phyloP scores from a whole-genome alignment of 2,329 filamentous ascomycete species.

The Nemania sp. region DNA sequence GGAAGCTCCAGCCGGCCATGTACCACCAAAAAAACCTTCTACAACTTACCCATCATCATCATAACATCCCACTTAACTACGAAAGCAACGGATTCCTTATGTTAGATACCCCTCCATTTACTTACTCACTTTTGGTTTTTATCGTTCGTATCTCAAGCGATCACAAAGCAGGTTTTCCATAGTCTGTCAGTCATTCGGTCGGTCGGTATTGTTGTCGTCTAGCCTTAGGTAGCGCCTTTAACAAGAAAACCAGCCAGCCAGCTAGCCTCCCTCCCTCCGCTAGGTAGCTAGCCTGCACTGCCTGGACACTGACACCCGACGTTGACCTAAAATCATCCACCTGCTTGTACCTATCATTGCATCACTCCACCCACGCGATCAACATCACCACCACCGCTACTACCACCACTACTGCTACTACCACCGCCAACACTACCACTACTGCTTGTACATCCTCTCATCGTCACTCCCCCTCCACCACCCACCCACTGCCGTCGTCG shows the following conservation, averaged over 20 bases:
- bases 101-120: constrained; percentile 37
- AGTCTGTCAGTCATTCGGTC: too few species aligned
- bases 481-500: constrained; percentile 10
- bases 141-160: constrained; percentile 27
- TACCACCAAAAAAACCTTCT: constrained; percentile 25
- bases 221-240: neutral
- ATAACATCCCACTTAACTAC: constrained; percentile 37
- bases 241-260: neutral
- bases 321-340: constrained; percentile 36
- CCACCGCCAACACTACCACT: constrained; percentile 13
- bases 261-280: constrained; percentile 4
- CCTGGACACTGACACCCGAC: constrained; percentile 31
- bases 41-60: constrained; percentile 31
- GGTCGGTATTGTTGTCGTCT: constrained; percentile 13
- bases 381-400: constrained; percentile 40
- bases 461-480: constrained; percentile 34
- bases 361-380: constrained; percentile 53
- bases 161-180: constrained; percentile 19
- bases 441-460: constrained; percentile 23
- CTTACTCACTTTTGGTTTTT: constrained; percentile 21
- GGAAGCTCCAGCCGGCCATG: constrained; percentile 9
- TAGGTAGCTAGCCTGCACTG: neutral
- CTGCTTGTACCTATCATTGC: constrained; percentile 41
- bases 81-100: constrained; percentile 28
- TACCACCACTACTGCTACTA: constrained; percentile 8